Conservation (phyloP, 257 asterid species). For the Striga asiatica region DNA sequence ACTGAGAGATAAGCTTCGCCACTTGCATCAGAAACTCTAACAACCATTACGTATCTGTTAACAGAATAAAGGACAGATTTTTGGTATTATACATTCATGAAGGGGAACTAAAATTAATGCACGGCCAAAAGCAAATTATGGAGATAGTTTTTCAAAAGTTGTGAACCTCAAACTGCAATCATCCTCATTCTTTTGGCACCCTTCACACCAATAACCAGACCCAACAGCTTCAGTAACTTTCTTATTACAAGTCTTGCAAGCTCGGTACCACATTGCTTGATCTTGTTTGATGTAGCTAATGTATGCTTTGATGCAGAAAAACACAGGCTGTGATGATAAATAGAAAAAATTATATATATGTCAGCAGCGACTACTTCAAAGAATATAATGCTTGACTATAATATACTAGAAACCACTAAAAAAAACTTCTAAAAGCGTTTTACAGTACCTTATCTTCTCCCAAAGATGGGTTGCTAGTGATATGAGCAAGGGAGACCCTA, state of each 20-base stretch:
- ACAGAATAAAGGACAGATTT: background rate
- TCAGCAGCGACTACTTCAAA: background rate
- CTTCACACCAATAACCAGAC: conserved; percentile 87
- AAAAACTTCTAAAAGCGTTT: too few relatives aligned
- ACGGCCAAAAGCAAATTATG: too few relatives aligned
- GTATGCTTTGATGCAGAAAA: conserved; percentile 57
- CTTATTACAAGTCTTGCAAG: conserved; percentile 84
- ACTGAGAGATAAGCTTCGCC: conserved; percentile 75
- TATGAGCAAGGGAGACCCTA: conserved; percentile 62
- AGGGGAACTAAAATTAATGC: too few relatives aligned
- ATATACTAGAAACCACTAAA: background rate
- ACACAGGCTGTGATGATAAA: conserved; percentile 47
- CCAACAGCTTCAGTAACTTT: conserved; percentile 78
- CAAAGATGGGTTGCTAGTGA: conserved; percentile 52
- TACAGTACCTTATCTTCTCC: conserved; percentile 73
- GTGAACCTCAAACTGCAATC: conserved; percentile 60
- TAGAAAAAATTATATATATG: background rate
- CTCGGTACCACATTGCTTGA: conserved; percentile 92
- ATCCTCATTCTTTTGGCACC: conserved; percentile 53
- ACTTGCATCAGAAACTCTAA: conserved; percentile 71
- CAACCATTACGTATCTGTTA: conserved; percentile 58
- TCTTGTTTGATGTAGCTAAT: conserved; percentile 66
- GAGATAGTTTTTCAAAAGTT: too few relatives aligned
- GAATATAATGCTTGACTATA: background rate
- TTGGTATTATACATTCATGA: background rate